phyloP scores from a whole-genome alignment of 331 rosid species.

The Stylosanthes scabra region DNA sequence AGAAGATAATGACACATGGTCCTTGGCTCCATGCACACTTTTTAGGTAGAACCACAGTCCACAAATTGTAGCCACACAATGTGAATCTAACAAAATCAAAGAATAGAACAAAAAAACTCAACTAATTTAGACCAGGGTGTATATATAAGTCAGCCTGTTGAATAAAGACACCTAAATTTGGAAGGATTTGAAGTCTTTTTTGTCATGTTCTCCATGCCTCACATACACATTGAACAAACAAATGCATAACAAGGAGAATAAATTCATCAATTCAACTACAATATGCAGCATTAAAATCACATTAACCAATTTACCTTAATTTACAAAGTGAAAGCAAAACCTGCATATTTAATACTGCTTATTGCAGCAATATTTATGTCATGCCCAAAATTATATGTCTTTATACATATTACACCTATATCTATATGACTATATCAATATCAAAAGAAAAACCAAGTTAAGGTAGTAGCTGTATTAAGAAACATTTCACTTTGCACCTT shows the following conservation, averaged over 20 bases:
- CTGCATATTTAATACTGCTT: constrained; percentile 31
- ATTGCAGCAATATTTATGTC: constrained; percentile 32
- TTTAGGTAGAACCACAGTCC: constrained; percentile 17
- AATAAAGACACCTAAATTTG: constrained; percentile 27
- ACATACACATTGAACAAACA: constrained; percentile 33
- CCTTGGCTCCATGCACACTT: constrained; percentile 27
- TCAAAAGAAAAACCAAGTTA: constrained; percentile 1
- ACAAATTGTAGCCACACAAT: constrained; percentile 37
- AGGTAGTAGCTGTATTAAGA: constrained; percentile 31
- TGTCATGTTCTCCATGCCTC: constrained; percentile 33
- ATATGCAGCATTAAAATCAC: constrained; percentile 28
- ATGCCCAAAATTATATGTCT: constrained; percentile 38
- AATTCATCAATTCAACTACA: neutral
- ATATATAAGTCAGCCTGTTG: constrained; percentile 16
- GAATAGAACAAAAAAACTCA: neutral
- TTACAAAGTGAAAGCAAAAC: neutral
- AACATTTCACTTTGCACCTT: constrained; percentile 36
- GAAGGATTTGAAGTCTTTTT: constrained; percentile 32
- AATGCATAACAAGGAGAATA: constrained; percentile 20
- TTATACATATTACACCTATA: constrained; percentile 53
- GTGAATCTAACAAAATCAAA: constrained; percentile 30
- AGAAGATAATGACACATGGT: neutral
- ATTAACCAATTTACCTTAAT: neutral
- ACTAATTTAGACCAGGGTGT: constrained; percentile 26
- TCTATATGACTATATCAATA: too few species aligned